Percentiles rank a stretch among this genome's conserved stretches.
Conservation (phyloP, 1,284 basidiomycete genomes). For the Sanguinoderma infundibulare region DNA sequence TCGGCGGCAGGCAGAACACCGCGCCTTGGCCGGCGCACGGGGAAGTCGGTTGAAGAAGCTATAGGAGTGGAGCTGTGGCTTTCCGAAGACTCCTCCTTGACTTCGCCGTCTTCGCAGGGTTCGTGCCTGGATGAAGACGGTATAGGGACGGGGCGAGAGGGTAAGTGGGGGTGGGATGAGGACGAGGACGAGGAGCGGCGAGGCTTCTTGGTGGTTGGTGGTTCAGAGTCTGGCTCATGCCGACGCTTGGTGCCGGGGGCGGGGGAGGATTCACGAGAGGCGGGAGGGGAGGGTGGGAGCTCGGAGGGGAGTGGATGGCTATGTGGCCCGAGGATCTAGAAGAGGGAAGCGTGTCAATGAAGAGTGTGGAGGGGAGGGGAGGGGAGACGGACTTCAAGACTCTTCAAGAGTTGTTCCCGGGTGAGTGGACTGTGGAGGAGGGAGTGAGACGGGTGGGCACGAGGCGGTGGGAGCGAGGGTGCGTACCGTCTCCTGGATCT, state of each 20-base stretch:
- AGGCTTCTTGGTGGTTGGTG: slow-evolving; percentile 59
- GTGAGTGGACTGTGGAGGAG: slow-evolving; percentile 53
- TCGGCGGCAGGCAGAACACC: slow-evolving; percentile 48
- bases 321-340: slow-evolving; percentile 64
- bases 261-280: slow-evolving; percentile 66
- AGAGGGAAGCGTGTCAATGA: slow-evolving; percentile 21
- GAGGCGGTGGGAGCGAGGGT: slow-evolving; percentile 28
- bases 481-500: slow-evolving; percentile 44
- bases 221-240: slow-evolving; percentile 43
- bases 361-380: slow-evolving; percentile 17
- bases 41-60: slow-evolving; percentile 46
- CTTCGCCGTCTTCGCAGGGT: slow-evolving; percentile 41
- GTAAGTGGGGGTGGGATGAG: slow-evolving; percentile 38
- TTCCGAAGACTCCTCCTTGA: slow-evolving; percentile 38
- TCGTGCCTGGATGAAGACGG: slow-evolving; percentile 31
- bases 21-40: slow-evolving; percentile 67
- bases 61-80: slow-evolving; percentile 29
- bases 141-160: slow-evolving; percentile 30
- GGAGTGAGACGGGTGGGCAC: slow-evolving; percentile 28
- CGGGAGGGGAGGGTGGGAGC: slow-evolving; percentile 69
- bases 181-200: slow-evolving; percentile 47
- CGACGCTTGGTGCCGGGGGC: slow-evolving; percentile 64
- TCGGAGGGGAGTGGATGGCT: slow-evolving; percentile 60
- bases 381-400: slow-evolving; percentile 53
- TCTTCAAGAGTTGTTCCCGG: slow-evolving; percentile 63